These are phyloP conservation scores for Citrus hindsii DNA, from an alignment of 345 rosid genomes.

Conservation along the genomic window DNA sequence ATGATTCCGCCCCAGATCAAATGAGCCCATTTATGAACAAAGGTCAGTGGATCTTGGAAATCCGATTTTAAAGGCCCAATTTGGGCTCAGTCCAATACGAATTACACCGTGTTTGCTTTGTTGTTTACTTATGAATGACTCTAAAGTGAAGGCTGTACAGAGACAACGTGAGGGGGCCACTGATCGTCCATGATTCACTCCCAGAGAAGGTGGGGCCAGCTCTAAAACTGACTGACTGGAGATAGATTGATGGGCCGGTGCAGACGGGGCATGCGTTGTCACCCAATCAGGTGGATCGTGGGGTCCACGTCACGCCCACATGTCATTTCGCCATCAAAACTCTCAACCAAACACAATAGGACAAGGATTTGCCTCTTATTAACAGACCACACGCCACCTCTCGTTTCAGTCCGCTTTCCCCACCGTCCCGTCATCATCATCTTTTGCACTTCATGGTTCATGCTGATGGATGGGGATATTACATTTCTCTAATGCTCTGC, in stretches of 20 bases:
- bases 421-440: background rate
- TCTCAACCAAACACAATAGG: background rate
- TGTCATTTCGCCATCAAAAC: constrained; percentile 13
- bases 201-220: background rate
- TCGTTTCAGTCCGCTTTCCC: background rate
- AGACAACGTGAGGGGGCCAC: too few species aligned
- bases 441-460: background rate
- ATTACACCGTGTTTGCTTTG: background rate
- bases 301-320: constrained; percentile 13
- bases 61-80: too few species aligned
- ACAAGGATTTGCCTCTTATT: constrained; percentile 2
- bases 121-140: too few species aligned
- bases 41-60: too few species aligned
- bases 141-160: too few species aligned
- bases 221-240: background rate
- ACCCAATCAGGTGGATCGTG: background rate
- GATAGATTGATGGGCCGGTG: background rate
- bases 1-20: too few species aligned
- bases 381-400: background rate
- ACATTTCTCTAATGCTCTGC: background rate
- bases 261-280: constrained; percentile 16
- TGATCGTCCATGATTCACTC: background rate
- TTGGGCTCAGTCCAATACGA: background rate
- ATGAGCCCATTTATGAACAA: too few species aligned
- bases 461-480: background rate